Conservation (phyloP, 768 basidiomycete species). For the Lentinula detonsa region DNA sequence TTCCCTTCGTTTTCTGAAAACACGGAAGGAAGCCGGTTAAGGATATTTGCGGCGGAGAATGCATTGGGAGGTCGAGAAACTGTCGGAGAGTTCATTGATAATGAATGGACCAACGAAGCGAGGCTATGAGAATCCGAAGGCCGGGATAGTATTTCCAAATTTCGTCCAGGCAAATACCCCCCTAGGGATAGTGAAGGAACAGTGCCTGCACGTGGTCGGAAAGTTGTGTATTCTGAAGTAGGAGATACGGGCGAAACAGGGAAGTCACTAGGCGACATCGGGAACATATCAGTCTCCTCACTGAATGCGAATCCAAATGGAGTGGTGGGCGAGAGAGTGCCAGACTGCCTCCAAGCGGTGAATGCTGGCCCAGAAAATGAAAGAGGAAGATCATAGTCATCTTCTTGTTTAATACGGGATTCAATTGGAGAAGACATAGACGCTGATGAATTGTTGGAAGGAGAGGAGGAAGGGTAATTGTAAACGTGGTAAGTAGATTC, state of each 20-base stretch:
- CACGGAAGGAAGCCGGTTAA: not conserved
- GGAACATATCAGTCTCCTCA: not conserved
- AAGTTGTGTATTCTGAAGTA: constrained; percentile 13
- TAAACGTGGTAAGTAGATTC: constrained; percentile 21
- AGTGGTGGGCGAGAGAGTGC: constrained; percentile 12
- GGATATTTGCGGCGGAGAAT: constrained; percentile 5
- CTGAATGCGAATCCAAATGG: not conserved
- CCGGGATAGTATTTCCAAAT: constrained; percentile 14
- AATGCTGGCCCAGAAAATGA: constrained; percentile 15
- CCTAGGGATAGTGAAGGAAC: constrained; percentile 22
- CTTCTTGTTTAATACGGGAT: constrained; percentile 42
- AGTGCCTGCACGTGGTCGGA: constrained; percentile 36
- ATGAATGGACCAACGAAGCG: constrained; percentile 32
- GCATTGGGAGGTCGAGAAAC: constrained; percentile 25
- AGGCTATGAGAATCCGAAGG: constrained; percentile 21
- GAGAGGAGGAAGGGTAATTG: constrained; percentile 20
- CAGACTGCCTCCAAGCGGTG: constrained; percentile 4
- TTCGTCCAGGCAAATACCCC: constrained; percentile 8
- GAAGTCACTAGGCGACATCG: not conserved
- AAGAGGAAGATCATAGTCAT: constrained; percentile 32
- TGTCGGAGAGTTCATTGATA: constrained; percentile 32
- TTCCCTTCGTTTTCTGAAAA: not conserved
- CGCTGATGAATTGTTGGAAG: constrained; percentile 25
- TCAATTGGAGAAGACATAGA: constrained; percentile 22
- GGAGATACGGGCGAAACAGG: constrained; percentile 5